A percentile compares a stretch with the other conserved stretches of the same genome.
These are phyloP conservation scores for Lachnellula cervina DNA, from an alignment of 2,329 filamentous ascomycete species.

Conservation along the genomic window DNA sequence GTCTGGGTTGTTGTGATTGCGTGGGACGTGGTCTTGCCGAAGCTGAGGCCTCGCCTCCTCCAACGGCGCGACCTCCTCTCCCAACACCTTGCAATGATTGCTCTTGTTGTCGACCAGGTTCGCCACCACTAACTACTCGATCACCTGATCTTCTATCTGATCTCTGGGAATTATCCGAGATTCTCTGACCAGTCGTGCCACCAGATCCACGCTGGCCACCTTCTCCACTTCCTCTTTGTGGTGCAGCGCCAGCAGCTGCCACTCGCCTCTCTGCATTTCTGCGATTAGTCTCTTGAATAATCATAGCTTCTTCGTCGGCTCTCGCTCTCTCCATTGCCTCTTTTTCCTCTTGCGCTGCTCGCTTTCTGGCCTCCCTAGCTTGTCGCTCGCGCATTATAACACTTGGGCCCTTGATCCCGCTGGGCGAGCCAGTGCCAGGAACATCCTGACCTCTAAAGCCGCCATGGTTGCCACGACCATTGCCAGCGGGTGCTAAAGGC, in stretches of 20 bases:
- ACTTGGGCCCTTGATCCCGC: constrained; percentile 71
- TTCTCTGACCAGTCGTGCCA: constrained; percentile 22
- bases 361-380: constrained; percentile 67
- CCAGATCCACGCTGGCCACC: constrained; percentile 17
- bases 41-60: constrained; percentile 26
- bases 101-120: constrained; percentile 10
- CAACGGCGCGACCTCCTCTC: constrained; percentile 23
- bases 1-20: constrained; percentile 23
- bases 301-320: constrained; percentile 51
- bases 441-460: constrained; percentile 41
- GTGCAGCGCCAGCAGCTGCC: constrained; percentile 47
- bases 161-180: constrained; percentile 30
- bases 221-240: constrained; percentile 21
- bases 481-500: constrained; percentile 50
- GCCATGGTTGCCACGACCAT: constrained; percentile 56
- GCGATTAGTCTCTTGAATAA: constrained; percentile 51
- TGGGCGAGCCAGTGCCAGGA: constrained; percentile 42
- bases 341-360: constrained; percentile 48
- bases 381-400: constrained; percentile 87
- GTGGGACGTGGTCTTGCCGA: constrained; percentile 26
- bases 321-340: constrained; percentile 41
- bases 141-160: constrained; percentile 25
- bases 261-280: constrained; percentile 50
- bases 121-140: constrained; percentile 14
- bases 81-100: constrained; percentile 25